Evolutionary conservation across 2,329 filamentous ascomycete genomes (phyloP), one percentile per base, ranked within the genome.

Genomic region (Madurella fahalii): DNA sequence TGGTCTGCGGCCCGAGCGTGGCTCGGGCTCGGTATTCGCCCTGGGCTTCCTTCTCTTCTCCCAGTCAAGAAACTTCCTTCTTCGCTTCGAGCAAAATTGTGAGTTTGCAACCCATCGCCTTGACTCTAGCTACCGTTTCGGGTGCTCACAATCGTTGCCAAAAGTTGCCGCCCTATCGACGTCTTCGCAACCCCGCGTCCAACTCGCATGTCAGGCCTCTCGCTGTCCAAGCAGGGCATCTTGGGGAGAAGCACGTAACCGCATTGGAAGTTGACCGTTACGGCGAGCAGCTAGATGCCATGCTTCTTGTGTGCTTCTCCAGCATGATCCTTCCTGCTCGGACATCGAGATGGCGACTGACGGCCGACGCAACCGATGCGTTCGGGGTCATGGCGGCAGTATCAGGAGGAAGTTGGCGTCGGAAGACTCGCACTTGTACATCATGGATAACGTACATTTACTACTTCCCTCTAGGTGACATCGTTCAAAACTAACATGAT

Each of bases 51-150:
- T 32, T 16, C 50, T 37, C 12, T 25, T 17, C 13, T 17, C 16
- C 47, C 30, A 50, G 52, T 54, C 42, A 13, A 50, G 41, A 31
- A 37, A 31, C 44, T n/a, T 44, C 44, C 44, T 51, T 55, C 42
- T 34, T 5, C 13, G n/a, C n/a, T 12, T n/a, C 11, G 20, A 34
- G 25, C 45, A 40, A 42, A 40, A 32, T 8, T 12, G 51, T 53
- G 40, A 53, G 51, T 12, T 8, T 16, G 5, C 11, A 12, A 15
- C 11, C 34, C 34, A 4, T 11, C 34, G 9, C 9, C 34, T 12
- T 11, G 13, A 12, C 25, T 3, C 7, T 25, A 25, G 25, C 25
- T 25, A 25, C 4, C 4, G 34, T 37, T 11, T 9, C 9, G 11
- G 9, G 4, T 37, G 34, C 34, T 37, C 9, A 37, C 34, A 37